Conservation (phyloP, 768 basidiomycete genomes). For the Tulasnella sp. region DNA sequence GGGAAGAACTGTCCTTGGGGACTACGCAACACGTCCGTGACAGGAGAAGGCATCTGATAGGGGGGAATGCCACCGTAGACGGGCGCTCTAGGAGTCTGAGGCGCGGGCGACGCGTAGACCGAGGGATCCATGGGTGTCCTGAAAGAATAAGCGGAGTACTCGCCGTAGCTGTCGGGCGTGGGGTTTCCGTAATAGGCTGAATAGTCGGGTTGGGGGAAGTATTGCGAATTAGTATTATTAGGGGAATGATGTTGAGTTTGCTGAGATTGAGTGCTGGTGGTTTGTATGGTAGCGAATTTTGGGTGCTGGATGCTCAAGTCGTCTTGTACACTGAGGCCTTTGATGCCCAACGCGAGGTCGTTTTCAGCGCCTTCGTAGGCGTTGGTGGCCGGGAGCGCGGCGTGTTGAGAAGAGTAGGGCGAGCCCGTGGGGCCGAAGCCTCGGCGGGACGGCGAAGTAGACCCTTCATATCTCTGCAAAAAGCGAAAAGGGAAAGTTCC, state of each 20-base stretch:
- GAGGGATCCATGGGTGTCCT: slow-evolving; percentile 50
- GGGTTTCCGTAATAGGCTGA: slow-evolving; percentile 55
- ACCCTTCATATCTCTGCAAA: slow-evolving; percentile 22
- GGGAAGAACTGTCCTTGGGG: slow-evolving; percentile 55
- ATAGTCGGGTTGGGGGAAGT: slow-evolving; percentile 52
- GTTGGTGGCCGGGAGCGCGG: not conserved
- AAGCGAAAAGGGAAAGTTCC: slow-evolving; percentile 6
- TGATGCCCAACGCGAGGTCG: slow-evolving; percentile 17
- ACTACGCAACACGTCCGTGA: slow-evolving; percentile 45
- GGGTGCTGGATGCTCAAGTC: slow-evolving; percentile 11
- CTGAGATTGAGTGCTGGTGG: not conserved
- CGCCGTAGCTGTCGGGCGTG: slow-evolving; percentile 49
- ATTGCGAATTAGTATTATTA: slow-evolving; percentile 12
- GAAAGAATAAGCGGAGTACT: slow-evolving; percentile 52
- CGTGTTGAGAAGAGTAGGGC: slow-evolving; percentile 13
- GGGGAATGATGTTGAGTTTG: slow-evolving; percentile 18
- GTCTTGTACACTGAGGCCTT: slow-evolving; percentile 24
- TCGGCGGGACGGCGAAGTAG: slow-evolving; percentile 20
- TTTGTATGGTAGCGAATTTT: not conserved
- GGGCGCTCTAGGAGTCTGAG: slow-evolving; percentile 42
- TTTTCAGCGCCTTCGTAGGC: not conserved
- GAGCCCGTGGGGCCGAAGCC: slow-evolving; percentile 10
- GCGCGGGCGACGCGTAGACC: slow-evolving; percentile 47
- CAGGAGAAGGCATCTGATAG: slow-evolving; percentile 46
- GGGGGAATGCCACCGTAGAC: slow-evolving; percentile 51